A percentile compares a stretch with the other conserved stretches of the same genome.
Conservation (phyloP, 1,284 basidiomycete genomes). For the Microbotryum scabiosae region DNA sequence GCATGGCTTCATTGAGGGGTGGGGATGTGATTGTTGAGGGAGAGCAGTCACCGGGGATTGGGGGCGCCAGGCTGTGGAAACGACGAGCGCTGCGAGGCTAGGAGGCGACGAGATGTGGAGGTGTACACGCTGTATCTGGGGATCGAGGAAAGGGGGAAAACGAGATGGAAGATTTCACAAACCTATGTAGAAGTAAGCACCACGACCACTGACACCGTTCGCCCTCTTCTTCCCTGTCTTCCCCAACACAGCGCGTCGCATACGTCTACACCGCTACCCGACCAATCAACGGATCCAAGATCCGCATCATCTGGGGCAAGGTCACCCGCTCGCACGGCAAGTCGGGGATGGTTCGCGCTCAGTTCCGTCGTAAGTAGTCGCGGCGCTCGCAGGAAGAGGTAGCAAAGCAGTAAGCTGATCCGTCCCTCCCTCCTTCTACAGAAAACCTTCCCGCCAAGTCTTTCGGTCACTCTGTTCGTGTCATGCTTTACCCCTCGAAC, state of each 20-base stretch:
- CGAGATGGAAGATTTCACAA: no score
- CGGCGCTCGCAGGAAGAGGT: background rate
- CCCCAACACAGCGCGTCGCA: slow-evolving; percentile 66
- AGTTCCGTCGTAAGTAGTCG: slow-evolving; percentile 53
- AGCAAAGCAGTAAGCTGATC: background rate
- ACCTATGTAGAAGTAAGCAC: no score
- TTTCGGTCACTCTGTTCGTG: slow-evolving; percentile 88
- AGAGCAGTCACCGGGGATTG: background rate
- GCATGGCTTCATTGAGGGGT: background rate
- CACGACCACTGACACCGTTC: slow-evolving; percentile 1
- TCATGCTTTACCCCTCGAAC: slow-evolving; percentile 63
- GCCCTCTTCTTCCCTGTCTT: background rate
- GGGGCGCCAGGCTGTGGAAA: no score
- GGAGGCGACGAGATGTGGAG: background rate
- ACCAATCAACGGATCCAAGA: slow-evolving; percentile 41
- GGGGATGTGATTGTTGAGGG: background rate
- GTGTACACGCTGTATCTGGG: no score
- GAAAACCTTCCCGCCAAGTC: slow-evolving; percentile 92
- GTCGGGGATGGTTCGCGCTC: slow-evolving; percentile 93
- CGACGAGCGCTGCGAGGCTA: no score
- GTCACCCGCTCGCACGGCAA: slow-evolving; percentile 88
- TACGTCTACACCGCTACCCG: slow-evolving; percentile 67
- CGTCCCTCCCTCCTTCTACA: slow-evolving; percentile 35
- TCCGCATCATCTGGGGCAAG: slow-evolving; percentile 50
- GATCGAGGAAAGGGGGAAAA: background rate